Conservation (phyloP, 176 grass and related monocot genomes). For the Triticum urartu region DNA sequence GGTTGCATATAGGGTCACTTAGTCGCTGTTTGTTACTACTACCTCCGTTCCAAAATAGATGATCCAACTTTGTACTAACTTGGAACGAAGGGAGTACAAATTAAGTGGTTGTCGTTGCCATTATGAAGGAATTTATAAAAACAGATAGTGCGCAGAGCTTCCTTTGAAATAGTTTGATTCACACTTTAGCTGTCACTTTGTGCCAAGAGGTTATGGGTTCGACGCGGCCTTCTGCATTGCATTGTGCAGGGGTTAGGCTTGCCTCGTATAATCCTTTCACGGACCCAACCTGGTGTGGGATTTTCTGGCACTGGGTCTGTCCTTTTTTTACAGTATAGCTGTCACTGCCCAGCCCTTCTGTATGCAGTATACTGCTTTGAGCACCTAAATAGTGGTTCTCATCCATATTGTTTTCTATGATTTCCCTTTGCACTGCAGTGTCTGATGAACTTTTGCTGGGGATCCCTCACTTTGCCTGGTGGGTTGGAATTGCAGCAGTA, state of each 20-base stretch:
- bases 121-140: background rate
- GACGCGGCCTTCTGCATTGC: no score
- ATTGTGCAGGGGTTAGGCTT: no score
- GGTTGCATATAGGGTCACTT: background rate
- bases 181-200: background rate
- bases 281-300: no score
- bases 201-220: no score
- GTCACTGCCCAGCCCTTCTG: no score
- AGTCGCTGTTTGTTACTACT: background rate
- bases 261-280: no score
- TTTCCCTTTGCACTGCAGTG: constrained; percentile 48
- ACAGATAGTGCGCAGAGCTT: background rate
- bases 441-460: constrained; percentile 77
- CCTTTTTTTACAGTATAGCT: no score
- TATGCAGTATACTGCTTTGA: background rate
- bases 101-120: background rate
- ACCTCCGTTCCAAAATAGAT: no score
- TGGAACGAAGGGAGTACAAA: no score
- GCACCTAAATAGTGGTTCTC: background rate
- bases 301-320: no score
- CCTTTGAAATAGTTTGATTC: background rate
- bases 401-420: background rate
- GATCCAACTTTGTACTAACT: no score
- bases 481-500: constrained; percentile 60
- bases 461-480: constrained; percentile 68